A percentile compares a stretch with the other conserved stretches of the same genome.
Evolutionary conservation across 345 rosid species (phyloP).

Genomic region (Noccaea caerulescens): DNA sequence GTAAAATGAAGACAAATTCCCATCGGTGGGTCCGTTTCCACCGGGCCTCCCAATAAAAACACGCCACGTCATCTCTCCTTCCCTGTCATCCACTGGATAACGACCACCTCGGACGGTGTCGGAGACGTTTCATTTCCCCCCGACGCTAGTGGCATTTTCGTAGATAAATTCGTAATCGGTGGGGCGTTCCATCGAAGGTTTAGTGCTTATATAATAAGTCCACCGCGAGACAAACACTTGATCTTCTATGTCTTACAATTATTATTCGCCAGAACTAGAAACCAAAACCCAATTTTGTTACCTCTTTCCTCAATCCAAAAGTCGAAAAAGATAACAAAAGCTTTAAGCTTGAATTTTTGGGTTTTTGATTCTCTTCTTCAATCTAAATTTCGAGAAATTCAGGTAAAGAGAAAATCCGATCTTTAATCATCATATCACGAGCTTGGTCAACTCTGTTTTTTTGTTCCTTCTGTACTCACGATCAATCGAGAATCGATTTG

Average conservation of each 20-base stretch:
- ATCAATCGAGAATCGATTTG: slow-evolving; percentile 20
- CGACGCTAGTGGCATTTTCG: slow-evolving; percentile 38
- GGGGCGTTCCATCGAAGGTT: slow-evolving; percentile 19
- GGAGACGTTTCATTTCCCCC: slow-evolving; percentile 28
- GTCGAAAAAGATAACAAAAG: not conserved
- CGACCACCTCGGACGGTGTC: slow-evolving; percentile 31
- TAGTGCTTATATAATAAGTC: slow-evolving; percentile 26
- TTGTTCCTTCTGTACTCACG: not conserved
- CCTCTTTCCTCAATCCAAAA: slow-evolving; percentile 29
- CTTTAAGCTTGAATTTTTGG: not conserved
- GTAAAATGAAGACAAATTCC: too few relatives aligned
- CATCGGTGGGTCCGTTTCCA: too few relatives aligned
- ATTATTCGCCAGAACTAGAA: slow-evolving; percentile 22
- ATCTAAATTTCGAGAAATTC: not conserved
- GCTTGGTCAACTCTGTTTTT: slow-evolving; percentile 34
- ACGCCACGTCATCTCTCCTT: slow-evolving; percentile 30
- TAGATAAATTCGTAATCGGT: not conserved
- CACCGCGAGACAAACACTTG: slow-evolving; percentile 16
- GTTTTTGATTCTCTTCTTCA: slow-evolving; percentile 2
- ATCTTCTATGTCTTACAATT: not conserved
- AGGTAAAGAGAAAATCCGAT: slow-evolving; percentile 26
- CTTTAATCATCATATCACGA: slow-evolving; percentile 12
- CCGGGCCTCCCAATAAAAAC: slow-evolving; percentile 2
- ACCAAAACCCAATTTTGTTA: slow-evolving; percentile 43
- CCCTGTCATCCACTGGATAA: slow-evolving; percentile 14